Percentiles rank a stretch among this genome's conserved stretches.
phyloP scores from a whole-genome alignment of 108 stramenopile genomes.

The Skeletonema potamos region DNA sequence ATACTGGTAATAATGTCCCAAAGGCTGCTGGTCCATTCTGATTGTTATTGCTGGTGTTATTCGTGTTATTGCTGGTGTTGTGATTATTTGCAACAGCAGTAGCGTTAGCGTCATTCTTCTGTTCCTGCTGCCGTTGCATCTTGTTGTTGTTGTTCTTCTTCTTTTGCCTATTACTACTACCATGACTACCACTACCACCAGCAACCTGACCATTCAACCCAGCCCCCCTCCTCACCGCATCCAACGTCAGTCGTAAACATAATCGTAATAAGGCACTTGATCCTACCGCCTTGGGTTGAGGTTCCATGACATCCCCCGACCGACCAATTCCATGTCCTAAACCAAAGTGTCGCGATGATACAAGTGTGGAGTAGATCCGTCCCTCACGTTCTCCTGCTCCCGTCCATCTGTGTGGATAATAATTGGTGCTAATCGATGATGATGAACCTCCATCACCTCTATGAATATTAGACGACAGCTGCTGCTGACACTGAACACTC shows the following conservation, averaged over 20 bases:
- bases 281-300: conserved; percentile 99
- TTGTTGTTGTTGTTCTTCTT: conserved; percentile 8
- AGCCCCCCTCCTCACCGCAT: conserved; percentile 88
- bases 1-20: conserved; percentile 88
- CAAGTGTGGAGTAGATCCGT: conserved; percentile 89
- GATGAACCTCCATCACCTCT: not conserved
- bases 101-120: no score
- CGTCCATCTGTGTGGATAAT: conserved; percentile 63
- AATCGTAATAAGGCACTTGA: conserved; percentile 90
- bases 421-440: not conserved
- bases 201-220: conserved; percentile 61
- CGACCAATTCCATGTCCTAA: conserved; percentile 97
- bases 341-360: conserved; percentile 87
- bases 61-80: no score
- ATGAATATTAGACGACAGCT: not conserved
- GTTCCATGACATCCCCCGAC: conserved; percentile 95
- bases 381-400: conserved; percentile 99
- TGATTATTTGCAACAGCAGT: no score
- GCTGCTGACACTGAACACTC: conserved; percentile 25
- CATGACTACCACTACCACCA: no score
- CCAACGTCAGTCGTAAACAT: conserved; percentile 71
- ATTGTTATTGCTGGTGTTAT: not conserved
- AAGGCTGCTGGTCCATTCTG: conserved; percentile 57
- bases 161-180: no score
- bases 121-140: not conserved